Base-by-base conservation (phyloP, 106 monocot species). In the Dendrobium officinale region DNA sequence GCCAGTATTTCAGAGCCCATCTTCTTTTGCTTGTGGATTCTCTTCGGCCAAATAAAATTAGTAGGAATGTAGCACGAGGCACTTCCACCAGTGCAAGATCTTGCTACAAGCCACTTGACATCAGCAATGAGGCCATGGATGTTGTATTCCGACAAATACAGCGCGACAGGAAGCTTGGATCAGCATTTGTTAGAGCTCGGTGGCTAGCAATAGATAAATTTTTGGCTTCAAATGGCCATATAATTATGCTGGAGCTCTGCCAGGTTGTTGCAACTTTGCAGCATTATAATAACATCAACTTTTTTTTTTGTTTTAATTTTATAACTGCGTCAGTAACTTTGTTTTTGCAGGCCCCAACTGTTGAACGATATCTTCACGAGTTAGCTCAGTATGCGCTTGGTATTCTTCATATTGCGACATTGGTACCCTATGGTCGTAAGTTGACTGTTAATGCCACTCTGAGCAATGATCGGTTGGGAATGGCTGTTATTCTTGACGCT, bases 51-150 rank as follows among this genome's bases (percentile, higher is more conserved):
- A 91, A 89, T 85, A 98, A 95, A 88, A 87, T 84, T 45, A 88
- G 67, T 75, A 87, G 95, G 64, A 80, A 91, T 41, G 55, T 87
- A 42, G 91, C 85, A 13, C 85, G 98, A 40, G 89, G 83, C 84
- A 90, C 73, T 55, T 79, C 90, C 20, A 89, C 90, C 16, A 89
- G 86, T 81, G 88, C 88, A 64, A 94, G 95, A 72, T 86, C 89
- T 79, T 91, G 87, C 5, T 93, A 95, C 83, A 95, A 91, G 87
- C 98, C 95, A 67, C 84, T 98, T 55, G 98, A 98, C 81, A 92
- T 98, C 64, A 93, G 95, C 82, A 95, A 88, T 86, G 98, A 98
- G 83, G 92, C 92, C 22, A 92, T 98, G 90, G 98, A 98, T 79
- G 78, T 89, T 20, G 88, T 98, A 31, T 93, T 95, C 78, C 83